These are phyloP conservation scores for Leptodontidium sp. DNA, from an alignment of 2,329 filamentous ascomycete species.

Conservation along the genomic window DNA sequence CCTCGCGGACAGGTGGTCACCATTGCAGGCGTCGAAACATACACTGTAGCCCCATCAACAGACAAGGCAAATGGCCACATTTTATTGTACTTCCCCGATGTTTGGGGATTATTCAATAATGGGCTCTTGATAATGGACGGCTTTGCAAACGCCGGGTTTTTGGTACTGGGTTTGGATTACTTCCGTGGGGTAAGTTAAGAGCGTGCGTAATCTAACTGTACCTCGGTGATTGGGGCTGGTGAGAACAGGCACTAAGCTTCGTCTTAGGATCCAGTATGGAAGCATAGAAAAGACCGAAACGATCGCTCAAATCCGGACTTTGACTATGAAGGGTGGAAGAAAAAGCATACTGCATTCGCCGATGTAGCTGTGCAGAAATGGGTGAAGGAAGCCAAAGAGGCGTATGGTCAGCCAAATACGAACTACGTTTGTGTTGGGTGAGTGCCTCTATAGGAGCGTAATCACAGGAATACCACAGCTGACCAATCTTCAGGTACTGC, in stretches of 20 bases:
- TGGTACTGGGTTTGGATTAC: constrained; percentile 21
- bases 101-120: constrained; percentile 16
- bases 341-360: constrained; percentile 15
- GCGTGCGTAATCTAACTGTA: no score
- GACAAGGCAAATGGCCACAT: constrained; percentile 16
- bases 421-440: constrained; percentile 24
- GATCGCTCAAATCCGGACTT: constrained; percentile 19
- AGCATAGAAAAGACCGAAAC: not conserved
- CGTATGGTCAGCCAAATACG: constrained; percentile 10
- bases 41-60: not conserved
- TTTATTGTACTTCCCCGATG: constrained; percentile 19
- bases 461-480: no score
- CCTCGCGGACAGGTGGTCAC: not conserved
- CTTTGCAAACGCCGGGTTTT: constrained; percentile 18
- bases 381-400: constrained; percentile 15
- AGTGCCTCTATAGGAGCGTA: no score
- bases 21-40: constrained; percentile 13
- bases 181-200: constrained; percentile 14
- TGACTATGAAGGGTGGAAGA: constrained; percentile 21
- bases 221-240: not conserved
- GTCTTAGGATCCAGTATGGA: constrained; percentile 19
- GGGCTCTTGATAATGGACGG: constrained; percentile 22
- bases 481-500: constrained; percentile 15
- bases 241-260: not conserved
- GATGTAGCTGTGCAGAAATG: constrained; percentile 14